Percentiles rank a stretch among this genome's conserved stretches.
Conservation (phyloP, 305 asterid genomes). For the Fraxinus albicans region DNA sequence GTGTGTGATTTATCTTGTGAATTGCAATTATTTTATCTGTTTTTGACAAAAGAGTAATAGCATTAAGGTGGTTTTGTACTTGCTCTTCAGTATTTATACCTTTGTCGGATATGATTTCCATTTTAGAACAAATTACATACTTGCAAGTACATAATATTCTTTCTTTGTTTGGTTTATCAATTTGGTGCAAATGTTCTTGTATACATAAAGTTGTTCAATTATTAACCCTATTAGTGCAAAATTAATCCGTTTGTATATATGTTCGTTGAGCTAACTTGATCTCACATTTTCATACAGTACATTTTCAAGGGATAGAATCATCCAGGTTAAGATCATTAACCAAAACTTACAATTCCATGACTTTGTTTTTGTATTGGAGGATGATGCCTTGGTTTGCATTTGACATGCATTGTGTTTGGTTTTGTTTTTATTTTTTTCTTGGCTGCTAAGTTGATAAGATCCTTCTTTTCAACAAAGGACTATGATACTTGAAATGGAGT, state of each 20-base stretch:
- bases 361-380: not conserved
- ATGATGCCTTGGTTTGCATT: not conserved
- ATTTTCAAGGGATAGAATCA: not conserved
- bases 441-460: not conserved
- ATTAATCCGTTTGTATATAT: not conserved
- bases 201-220: not conserved
- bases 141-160: not conserved
- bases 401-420: not conserved
- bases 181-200: not conserved
- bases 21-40: not conserved
- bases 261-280: not conserved
- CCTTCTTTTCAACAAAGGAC: not conserved
- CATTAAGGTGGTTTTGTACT: conserved; percentile 10
- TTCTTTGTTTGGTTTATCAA: not conserved
- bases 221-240: not conserved
- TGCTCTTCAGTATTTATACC: conserved; percentile 10
- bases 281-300: not conserved
- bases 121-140: not conserved
- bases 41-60: not conserved
- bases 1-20: not conserved
- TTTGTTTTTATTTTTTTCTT: not conserved
- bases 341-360: not conserved
- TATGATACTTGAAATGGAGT: not conserved
- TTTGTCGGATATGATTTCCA: not conserved
- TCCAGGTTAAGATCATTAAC: not conserved